These are phyloP conservation scores for Globisporangium viniferum DNA, from an alignment of 352 stramenopile genomes.

Conservation along the genomic window DNA sequence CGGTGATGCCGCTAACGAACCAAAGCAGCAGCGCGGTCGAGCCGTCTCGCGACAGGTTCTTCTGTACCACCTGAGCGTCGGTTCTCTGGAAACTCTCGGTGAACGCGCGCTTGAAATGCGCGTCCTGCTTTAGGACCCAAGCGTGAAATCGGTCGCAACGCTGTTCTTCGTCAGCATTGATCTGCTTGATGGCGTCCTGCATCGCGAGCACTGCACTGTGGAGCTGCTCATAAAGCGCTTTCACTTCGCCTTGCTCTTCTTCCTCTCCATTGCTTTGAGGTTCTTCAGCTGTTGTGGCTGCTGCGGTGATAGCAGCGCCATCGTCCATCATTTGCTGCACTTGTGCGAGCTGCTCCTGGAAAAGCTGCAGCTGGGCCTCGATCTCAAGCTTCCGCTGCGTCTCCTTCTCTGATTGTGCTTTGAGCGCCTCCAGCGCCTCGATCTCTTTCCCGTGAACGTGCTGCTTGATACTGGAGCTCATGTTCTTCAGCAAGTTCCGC, in stretches of 20 bases:
- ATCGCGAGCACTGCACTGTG: constrained; percentile 23
- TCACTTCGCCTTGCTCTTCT: constrained; percentile 15
- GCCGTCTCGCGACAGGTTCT: constrained; percentile 41
- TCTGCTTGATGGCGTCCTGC: constrained; percentile 26
- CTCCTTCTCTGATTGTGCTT: constrained; percentile 21
- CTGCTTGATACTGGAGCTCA: constrained; percentile 26
- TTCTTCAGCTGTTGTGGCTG: background rate
- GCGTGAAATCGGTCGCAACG: constrained; percentile 18
- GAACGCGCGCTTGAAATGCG: constrained; percentile 29
- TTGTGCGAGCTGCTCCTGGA: constrained; percentile 32
- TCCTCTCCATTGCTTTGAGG: background rate
- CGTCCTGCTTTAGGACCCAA: constrained; percentile 29
- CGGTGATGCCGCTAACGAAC: constrained; percentile 23
- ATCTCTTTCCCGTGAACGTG: constrained; percentile 24
- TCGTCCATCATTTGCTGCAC: constrained; percentile 18
- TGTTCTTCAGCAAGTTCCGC: constrained; percentile 38
- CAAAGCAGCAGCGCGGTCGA: constrained; percentile 54
- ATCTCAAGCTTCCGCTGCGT: constrained; percentile 27
- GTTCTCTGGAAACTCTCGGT: constrained; percentile 36
- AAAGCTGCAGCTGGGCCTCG: constrained; percentile 22
- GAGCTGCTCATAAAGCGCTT: constrained; percentile 26
- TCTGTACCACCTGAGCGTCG: constrained; percentile 42
- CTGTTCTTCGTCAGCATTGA: constrained; percentile 30
- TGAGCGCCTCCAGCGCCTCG: constrained; percentile 18
- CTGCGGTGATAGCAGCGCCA: background rate